Base-by-base conservation (phyloP, 306 rosid species). In the Quercus gilva region DNA sequence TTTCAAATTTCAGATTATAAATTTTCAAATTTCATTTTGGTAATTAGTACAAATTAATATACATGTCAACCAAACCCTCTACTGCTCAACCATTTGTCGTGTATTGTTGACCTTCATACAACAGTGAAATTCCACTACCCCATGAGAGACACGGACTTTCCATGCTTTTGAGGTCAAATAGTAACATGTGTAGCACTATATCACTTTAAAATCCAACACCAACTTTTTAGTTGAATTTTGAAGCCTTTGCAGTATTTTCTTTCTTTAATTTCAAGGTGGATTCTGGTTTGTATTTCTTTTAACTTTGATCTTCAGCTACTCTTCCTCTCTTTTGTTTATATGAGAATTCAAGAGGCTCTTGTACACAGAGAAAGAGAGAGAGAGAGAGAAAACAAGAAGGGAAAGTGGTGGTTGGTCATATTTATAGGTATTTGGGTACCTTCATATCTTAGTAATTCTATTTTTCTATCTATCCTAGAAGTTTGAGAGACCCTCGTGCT, bases 91-190 rank as follows among this genome's bases (percentile, higher is more conserved):
- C 73, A 52, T 78, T 84, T 89, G 91, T 94, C 90, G 87, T 86
- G 74, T 91, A 88, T 67, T 91, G 97, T 94, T 94, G 97, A 92
- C 95, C 85, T 87, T 57, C 65, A 55, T 74, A 60, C 11, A 74
- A 91, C 88, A 89, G 94, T 88, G 35, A 79, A 87, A 83, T 83
- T 86, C 94, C 98, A 94, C 94, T 89, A 87, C 78, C 72, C 67
- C 56, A 69, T 52, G 84, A 71, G 88, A 83, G 88, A 86, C 83
- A 85, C 63, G 63, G 68, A 84, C 56, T 74, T 89, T 85, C 78
- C 57, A 80, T 85, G 88, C 89, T 85, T 84, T 83, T 72, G 59
- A 87, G 86, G 85, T 79, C 86, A 79, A 77, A 73, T 64, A 84
- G 75, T 81, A 76, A 77, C 82, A 70, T 79, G 73, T 70, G 59